Conservation (phyloP, 805 yeast genomes). For the Barnettozyma siamensis region DNA sequence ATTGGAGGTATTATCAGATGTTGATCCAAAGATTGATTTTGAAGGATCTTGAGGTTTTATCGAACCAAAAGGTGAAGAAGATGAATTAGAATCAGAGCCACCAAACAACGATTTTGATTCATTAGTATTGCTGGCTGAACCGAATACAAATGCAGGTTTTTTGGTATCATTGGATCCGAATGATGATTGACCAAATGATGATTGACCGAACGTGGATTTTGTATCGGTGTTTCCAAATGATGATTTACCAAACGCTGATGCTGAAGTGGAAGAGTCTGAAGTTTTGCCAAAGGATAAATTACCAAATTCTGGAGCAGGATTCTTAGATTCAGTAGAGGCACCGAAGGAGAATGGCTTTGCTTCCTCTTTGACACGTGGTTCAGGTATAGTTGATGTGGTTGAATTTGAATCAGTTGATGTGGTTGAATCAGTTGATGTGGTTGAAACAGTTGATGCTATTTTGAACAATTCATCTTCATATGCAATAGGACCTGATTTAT, state of each 20-base stretch:
- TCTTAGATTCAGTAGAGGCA: conserved; percentile 1
- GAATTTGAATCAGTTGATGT: background rate
- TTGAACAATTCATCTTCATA: conserved; percentile 7
- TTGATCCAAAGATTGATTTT: background rate
- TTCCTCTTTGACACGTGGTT: no score
- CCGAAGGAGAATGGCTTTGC: background rate
- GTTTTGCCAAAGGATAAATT: background rate
- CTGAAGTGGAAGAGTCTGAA: conserved; percentile 3
- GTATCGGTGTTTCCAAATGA: conserved; percentile 1
- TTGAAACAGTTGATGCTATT: background rate
- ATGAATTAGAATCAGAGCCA: background rate
- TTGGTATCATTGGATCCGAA: conserved; percentile 2
- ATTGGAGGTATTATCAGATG: background rate
- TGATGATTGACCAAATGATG: conserved; percentile 9
- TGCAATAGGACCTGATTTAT: conserved; percentile 14
- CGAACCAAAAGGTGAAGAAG: background rate
- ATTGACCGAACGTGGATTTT: conserved; percentile 2
- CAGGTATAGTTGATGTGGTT: background rate
- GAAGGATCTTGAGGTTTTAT: no score
- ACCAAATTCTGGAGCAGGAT: background rate
- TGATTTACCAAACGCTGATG: conserved; percentile 8
- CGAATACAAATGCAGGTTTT: conserved; percentile 1
- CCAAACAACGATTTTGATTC: background rate
- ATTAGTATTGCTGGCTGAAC: background rate
- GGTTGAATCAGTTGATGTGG: background rate